Conservation (phyloP, 768 basidiomycete genomes). For the Termitomyces sp. region DNA sequence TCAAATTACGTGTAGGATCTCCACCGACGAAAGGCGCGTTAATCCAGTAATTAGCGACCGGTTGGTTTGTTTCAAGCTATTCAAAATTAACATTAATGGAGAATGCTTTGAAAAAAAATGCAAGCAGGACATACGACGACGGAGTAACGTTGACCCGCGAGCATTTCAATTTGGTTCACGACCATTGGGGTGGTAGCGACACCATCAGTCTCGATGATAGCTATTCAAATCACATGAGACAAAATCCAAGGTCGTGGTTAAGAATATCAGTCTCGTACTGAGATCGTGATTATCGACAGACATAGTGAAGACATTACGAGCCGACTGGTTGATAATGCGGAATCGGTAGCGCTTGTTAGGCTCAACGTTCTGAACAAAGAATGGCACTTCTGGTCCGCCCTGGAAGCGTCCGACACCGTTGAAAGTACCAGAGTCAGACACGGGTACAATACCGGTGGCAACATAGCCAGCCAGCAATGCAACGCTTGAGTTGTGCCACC, state of each 20-base stretch:
- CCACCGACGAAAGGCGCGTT: slow-evolving; percentile 25
- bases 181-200: slow-evolving; percentile 17
- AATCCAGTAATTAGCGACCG: slow-evolving; percentile 40
- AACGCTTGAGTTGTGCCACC: slow-evolving; percentile 33
- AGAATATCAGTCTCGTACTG: slow-evolving; percentile 12
- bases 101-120: not conserved
- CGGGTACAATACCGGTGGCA: slow-evolving; percentile 24
- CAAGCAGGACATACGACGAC: slow-evolving; percentile 22
- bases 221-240: not conserved
- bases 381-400: slow-evolving; percentile 34
- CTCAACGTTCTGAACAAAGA: slow-evolving; percentile 28
- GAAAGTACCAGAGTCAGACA: slow-evolving; percentile 38
- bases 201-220: slow-evolving; percentile 36
- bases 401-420: slow-evolving; percentile 43
- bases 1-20: slow-evolving; percentile 17
- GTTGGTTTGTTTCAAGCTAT: slow-evolving; percentile 31
- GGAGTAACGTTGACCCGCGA: slow-evolving; percentile 44
- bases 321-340: slow-evolving; percentile 48
- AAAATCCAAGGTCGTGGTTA: not conserved
- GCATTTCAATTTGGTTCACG: slow-evolving; percentile 34
- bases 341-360: slow-evolving; percentile 47
- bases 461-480: slow-evolving; percentile 25
- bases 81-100: slow-evolving; percentile 10
- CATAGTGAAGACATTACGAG: slow-evolving; percentile 38
- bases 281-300: slow-evolving; percentile 32